Percentiles rank a stretch among this genome's conserved stretches.
These are phyloP conservation scores for Eucalyptus camaldulensis DNA, from an alignment of 345 rosid genomes.

Conservation along the genomic window DNA sequence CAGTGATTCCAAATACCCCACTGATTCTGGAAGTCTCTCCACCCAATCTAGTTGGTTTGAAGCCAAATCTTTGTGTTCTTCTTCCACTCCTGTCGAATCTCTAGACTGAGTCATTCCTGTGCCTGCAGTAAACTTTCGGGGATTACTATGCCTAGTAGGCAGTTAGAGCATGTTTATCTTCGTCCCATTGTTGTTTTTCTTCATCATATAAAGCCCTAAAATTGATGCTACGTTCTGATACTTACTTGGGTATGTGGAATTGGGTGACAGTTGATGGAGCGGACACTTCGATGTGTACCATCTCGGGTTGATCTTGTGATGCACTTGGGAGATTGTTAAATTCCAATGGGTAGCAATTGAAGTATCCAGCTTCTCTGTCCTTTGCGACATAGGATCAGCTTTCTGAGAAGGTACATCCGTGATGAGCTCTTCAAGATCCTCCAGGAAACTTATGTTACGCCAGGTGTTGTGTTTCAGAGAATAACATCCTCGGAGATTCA, in stretches of 20 bases:
- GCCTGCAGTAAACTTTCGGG: background rate
- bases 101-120: background rate
- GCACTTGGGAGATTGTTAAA: background rate
- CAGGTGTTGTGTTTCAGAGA: background rate
- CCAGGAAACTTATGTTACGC: background rate
- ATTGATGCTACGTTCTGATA: background rate
- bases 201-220: background rate
- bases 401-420: background rate
- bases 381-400: background rate
- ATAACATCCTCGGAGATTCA: background rate
- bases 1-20: background rate
- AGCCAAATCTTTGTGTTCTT: background rate
- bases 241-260: background rate
- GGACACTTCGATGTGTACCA: background rate
- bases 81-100: background rate
- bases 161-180: background rate
- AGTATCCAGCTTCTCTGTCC: background rate
- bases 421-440: background rate
- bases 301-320: background rate
- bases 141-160: background rate
- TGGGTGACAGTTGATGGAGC: background rate
- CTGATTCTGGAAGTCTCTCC: background rate
- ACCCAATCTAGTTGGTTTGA: background rate
- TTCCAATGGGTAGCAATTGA: background rate
- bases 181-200: background rate